Evolutionary conservation across 163 green algal species (phyloP).

Genomic region (Prototheca wickerhamii): DNA sequence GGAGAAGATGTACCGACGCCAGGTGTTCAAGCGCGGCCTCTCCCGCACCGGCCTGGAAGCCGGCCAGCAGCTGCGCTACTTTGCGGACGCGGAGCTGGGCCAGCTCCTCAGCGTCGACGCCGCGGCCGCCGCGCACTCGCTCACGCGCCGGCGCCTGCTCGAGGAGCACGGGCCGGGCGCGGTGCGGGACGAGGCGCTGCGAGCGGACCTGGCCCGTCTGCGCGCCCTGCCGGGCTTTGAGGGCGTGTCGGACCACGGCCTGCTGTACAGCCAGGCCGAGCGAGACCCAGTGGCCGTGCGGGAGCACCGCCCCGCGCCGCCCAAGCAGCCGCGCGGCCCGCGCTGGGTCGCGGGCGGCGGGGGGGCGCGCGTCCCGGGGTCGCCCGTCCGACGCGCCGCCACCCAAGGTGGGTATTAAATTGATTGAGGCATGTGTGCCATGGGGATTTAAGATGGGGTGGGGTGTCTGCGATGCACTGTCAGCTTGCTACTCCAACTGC

Average conservation of each 20-base stretch:
- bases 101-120: conserved; percentile 68
- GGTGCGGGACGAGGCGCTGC: neutral
- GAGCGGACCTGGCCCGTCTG: no score
- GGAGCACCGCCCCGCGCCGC: no score
- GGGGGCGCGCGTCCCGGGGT: no score
- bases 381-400: no score
- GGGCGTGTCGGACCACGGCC: conserved; percentile 71
- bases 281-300: neutral
- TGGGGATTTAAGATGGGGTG: no score
- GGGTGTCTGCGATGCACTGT: no score
- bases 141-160: conserved; percentile 26
- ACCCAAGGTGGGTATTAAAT: no score
- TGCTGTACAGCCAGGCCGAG: conserved; percentile 56
- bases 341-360: no score
- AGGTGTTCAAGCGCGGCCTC: conserved; percentile 91
- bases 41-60: conserved; percentile 59
- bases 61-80: conserved; percentile 63
- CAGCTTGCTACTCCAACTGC: no score
- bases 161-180: conserved; percentile 1
- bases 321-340: no score
- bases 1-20: conserved; percentile 91
- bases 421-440: neutral
- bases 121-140: conserved; percentile 41
- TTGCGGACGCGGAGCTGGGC: conserved; percentile 59
- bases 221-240: neutral